Percentiles rank a stretch among this genome's conserved stretches.
phyloP scores from a whole-genome alignment of 208 protist genomes.

The Trichomonas tenax region DNA sequence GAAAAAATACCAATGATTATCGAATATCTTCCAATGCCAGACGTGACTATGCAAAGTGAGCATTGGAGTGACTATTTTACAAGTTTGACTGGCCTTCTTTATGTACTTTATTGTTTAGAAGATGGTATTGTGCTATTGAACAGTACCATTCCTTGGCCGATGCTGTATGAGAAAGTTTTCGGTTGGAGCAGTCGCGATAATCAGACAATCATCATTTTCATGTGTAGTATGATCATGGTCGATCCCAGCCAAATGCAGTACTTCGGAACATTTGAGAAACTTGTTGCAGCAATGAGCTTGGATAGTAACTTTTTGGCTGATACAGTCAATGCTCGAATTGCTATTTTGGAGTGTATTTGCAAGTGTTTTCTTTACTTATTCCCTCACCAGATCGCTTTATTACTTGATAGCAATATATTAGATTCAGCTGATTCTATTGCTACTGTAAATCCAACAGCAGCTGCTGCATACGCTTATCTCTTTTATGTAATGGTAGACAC shows the following conservation, averaged over 20 bases:
- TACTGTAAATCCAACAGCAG: not conserved
- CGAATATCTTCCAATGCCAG: not conserved
- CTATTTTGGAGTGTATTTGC: not conserved
- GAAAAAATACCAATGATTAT: not conserved
- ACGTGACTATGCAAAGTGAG: not conserved
- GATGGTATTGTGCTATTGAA: not conserved
- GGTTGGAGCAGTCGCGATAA: not conserved
- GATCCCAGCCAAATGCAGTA: not conserved
- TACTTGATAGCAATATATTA: not conserved
- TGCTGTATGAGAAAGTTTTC: not conserved
- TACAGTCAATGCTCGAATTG: not conserved
- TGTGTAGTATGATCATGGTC: not conserved
- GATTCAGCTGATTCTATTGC: not conserved
- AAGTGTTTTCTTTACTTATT: not conserved
- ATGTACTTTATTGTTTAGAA: not conserved
- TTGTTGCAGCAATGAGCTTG: not conserved
- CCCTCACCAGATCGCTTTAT: not conserved
- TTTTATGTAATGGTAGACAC: not conserved
- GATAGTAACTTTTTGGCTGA: not conserved
- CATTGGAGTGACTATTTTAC: not conserved
- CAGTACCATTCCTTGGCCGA: not conserved
- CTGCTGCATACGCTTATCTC: not conserved
- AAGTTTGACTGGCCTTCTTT: not conserved
- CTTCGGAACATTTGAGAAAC: not conserved
- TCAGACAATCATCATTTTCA: not conserved